A percentile compares a stretch with the other conserved stretches of the same genome.
phyloP scores from a whole-genome alignment of 129 eudicot species.

The Apium graveolens region DNA sequence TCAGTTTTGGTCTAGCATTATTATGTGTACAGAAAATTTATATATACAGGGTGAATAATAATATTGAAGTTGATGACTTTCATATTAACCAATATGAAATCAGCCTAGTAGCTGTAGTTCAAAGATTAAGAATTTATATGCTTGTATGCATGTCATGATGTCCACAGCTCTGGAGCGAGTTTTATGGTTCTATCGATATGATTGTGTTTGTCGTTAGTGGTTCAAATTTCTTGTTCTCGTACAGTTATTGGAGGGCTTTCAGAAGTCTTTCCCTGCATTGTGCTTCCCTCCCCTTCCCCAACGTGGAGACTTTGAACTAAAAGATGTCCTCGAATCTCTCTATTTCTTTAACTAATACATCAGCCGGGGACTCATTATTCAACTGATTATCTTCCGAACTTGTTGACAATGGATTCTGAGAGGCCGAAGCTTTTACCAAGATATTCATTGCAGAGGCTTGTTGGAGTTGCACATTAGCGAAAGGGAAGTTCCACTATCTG shows the following conservation, averaged over 20 bases:
- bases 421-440: neutral
- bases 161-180: neutral
- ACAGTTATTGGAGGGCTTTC: conserved; percentile 81
- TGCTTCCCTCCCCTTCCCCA: conserved; percentile 86
- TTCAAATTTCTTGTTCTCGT: conserved; percentile 1
- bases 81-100: neutral
- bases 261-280: conserved; percentile 56
- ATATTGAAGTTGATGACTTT: neutral
- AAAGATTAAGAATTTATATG: neutral
- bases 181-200: neutral
- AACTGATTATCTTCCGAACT: neutral
- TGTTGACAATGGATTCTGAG: neutral
- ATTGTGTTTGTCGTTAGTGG: neutral
- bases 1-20: neutral
- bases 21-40: neutral
- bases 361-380: neutral
- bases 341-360: conserved; percentile 77
- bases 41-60: neutral
- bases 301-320: conserved; percentile 83
- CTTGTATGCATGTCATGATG: neutral
- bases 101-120: neutral
- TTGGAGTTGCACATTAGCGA: neutral
- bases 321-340: conserved; percentile 66
- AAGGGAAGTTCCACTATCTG: neutral
- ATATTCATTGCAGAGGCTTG: conserved; percentile 9